Conservation (phyloP, 208 protist genomes). For the Crithidia acanthocephali region DNA sequence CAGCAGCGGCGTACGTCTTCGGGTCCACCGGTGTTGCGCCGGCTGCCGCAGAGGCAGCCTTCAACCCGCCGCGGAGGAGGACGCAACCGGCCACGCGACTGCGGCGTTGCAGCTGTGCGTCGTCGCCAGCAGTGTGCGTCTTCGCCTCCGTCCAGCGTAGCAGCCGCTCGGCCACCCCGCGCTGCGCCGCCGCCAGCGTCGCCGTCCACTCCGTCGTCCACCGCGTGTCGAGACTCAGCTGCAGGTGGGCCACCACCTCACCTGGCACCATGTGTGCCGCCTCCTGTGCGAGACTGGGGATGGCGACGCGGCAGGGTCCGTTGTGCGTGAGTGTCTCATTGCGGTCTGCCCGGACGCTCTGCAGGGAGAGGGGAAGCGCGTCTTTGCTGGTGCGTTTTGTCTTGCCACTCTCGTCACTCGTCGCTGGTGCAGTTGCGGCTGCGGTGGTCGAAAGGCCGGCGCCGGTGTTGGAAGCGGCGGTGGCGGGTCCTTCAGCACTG, state of each 20-base stretch:
- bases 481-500: conserved; percentile 6
- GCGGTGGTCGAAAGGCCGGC: background rate
- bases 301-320: conserved; percentile 31
- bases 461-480: background rate
- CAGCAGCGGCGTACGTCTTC: conserved; percentile 12
- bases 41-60: background rate
- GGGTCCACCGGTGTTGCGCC: background rate
- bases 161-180: conserved; percentile 31
- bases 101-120: conserved; percentile 21
- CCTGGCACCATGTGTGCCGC: conserved; percentile 25
- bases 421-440: background rate
- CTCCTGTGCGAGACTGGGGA: conserved; percentile 23
- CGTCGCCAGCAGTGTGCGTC: background rate
- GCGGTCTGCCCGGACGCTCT: conserved; percentile 9
- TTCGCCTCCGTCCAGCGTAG: conserved; percentile 25
- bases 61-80: conserved; percentile 30
- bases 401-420: no score
- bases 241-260: conserved; percentile 44
- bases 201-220: conserved; percentile 31
- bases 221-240: conserved; percentile 38
- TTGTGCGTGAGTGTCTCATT: conserved; percentile 18
- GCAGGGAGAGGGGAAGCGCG: conserved; percentile 17
- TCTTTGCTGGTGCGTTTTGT: background rate
- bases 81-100: conserved; percentile 25
- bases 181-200: conserved; percentile 31